phyloP scores from a whole-genome alignment of 2,329 filamentous ascomycete genomes.

The Alternaria ventricosa region DNA sequence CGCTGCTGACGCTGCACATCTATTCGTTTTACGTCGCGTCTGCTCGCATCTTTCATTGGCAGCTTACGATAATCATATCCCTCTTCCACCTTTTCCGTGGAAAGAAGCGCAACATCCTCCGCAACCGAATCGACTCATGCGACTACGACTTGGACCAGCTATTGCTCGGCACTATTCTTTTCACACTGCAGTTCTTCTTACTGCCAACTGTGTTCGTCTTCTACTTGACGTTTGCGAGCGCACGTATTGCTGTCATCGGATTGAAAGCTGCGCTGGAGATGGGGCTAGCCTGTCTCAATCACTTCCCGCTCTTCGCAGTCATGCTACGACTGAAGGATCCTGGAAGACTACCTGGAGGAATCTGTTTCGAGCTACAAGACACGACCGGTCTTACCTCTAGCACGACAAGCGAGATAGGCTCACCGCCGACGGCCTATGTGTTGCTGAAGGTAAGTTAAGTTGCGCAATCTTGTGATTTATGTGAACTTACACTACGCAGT shows the following conservation, averaged over 20 bases:
- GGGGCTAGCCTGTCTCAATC: constrained; percentile 89
- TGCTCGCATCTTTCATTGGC: constrained; percentile 97
- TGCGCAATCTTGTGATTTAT: neutral
- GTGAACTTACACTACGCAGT: constrained; percentile 44
- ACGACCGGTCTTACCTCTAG: constrained; percentile 56
- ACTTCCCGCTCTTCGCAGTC: constrained; percentile 94
- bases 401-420: constrained; percentile 43
- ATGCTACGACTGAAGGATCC: constrained; percentile 97
- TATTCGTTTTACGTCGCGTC: constrained; percentile 98
- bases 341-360: constrained; percentile 83
- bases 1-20: constrained; percentile 90
- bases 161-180: constrained; percentile 93
- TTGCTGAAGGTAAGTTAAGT: constrained; percentile 72
- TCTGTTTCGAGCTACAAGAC: constrained; percentile 88
- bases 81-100: constrained; percentile 98
- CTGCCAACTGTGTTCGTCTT: constrained; percentile 95
- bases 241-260: constrained; percentile 92
- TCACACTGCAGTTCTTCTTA: constrained; percentile 93
- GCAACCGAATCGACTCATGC: constrained; percentile 97
- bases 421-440: constrained; percentile 78
- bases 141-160: constrained; percentile 98
- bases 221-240: constrained; percentile 93
- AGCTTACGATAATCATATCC: constrained; percentile 93
- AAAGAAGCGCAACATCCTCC: constrained; percentile 95
- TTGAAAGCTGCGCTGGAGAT: constrained; percentile 93